Base-by-base conservation (phyloP, 108 stramenopile species). In the Schizochytrium sp. region DNA sequence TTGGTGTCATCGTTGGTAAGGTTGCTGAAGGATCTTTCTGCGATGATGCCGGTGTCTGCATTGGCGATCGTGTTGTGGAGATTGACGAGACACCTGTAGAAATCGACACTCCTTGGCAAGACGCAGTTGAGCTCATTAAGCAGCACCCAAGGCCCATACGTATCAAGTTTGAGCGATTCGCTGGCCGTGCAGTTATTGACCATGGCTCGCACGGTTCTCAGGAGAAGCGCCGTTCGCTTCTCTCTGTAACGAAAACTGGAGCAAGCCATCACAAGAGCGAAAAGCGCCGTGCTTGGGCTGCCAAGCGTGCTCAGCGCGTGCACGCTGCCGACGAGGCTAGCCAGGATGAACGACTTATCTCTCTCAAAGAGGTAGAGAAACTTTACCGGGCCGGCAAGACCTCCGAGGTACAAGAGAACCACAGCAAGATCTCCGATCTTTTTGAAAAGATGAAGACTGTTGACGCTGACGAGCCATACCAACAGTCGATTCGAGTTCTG, bases 101-200 rank as follows among this genome's bases (percentile, higher is more conserved):
- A 38, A 47, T 83, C 76, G 53, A 83, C 76, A 28, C 28, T 5
- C 10, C 47, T 5, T 83, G 76, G 76, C 76, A 83, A 28, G 76
- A 83, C 15, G 76, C 55, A n/a, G 76, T 83, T 38, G 76, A 83
- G 76, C 47, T 83, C 15, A 83, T 83, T 53, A 83, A 83, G 76
- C 7, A 40, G 3, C 47, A 83, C 50, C 15, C 5, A 10, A 47
- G 76, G 28, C 76, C 76, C 38, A 47, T 83, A 8, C 76, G 76
- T 53, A 83, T 83, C 76, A 83, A 83, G 76, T 83, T 83, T 53
- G 76, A 83, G 76, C 76, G 76, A 47, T 83, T 83, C 47, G 76
- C 76, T 0, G 76, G 76, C 2, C 76, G 76, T 5, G 45, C 12
- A 8, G 64, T 69, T 44, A 12, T 69, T 15, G 64, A 38, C 64